Evolutionary conservation across 139 green algal genomes (phyloP).

Genomic region (Closterium sp.): DNA sequence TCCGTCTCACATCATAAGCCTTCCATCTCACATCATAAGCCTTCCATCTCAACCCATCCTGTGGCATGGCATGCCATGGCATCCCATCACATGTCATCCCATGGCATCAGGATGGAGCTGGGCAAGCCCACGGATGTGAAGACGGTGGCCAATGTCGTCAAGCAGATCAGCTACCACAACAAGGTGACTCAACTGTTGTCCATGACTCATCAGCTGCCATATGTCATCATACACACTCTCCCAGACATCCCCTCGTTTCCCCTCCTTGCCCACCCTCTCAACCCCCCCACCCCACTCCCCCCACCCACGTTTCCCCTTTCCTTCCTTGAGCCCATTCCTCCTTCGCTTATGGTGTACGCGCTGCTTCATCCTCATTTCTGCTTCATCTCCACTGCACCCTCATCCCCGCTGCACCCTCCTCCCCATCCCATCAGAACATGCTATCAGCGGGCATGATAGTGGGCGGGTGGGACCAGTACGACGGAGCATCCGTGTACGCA

Average conservation of each 20-base stretch:
- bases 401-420: background rate
- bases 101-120: conserved; percentile 56
- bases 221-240: too few relatives aligned
- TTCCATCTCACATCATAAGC: background rate
- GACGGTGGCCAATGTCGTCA: conserved; percentile 82
- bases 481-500: conserved; percentile 65
- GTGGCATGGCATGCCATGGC: background rate
- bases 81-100: too few relatives aligned
- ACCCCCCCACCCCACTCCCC: too few relatives aligned
- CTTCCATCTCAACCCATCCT: too few relatives aligned
- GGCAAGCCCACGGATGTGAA: conserved; percentile 66
- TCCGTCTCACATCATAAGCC: conserved; percentile 9
- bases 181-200: conserved; percentile 17
- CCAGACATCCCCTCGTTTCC: background rate
- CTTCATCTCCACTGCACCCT: too few relatives aligned
- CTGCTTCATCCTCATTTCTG: too few relatives aligned
- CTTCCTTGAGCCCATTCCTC: too few relatives aligned
- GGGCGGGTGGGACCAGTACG: conserved; percentile 80
- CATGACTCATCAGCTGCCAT: too few relatives aligned
- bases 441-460: conserved; percentile 91
- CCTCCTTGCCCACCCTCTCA: too few relatives aligned
- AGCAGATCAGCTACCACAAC: conserved; percentile 63
- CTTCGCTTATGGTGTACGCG: too few relatives aligned
- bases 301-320: too few relatives aligned
- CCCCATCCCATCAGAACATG: conserved; percentile 64